phyloP scores from a whole-genome alignment of 768 basidiomycete species.

The Leucocoprinus leucothites region DNA sequence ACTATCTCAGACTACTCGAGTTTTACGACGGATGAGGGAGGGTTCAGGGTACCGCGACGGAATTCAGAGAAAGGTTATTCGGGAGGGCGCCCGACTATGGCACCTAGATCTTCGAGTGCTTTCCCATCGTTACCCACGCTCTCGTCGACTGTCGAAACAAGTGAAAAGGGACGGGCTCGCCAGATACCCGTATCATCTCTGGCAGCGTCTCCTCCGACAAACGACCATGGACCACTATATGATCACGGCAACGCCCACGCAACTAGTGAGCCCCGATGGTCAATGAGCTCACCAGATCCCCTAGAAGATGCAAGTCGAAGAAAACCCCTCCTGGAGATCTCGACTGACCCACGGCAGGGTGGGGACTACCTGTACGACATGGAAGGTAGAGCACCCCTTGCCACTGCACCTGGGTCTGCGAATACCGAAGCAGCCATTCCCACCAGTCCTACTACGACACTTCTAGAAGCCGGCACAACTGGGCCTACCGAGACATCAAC shows the following conservation, averaged over 20 bases:
- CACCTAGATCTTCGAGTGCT: constrained; percentile 48
- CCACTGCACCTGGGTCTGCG: background rate
- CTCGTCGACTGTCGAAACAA: background rate
- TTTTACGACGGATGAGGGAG: background rate
- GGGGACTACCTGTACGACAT: background rate
- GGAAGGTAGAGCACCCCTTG: background rate
- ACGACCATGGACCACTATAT: background rate
- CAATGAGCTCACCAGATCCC: background rate
- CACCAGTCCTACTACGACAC: background rate
- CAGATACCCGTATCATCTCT: background rate
- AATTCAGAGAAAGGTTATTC: constrained; percentile 47
- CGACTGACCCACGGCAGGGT: background rate
- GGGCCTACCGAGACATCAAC: background rate
- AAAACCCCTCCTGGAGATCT: constrained; percentile 2
- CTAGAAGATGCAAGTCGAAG: background rate
- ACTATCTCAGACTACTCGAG: background rate
- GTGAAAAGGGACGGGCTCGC: background rate
- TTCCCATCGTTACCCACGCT: constrained; percentile 17
- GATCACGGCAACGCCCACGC: background rate
- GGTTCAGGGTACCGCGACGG: constrained; percentile 16
- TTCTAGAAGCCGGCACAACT: background rate
- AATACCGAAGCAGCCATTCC: background rate
- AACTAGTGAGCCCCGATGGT: background rate
- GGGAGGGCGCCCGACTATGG: constrained; percentile 46
- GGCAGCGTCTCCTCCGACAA: background rate